Base-by-base conservation (phyloP, 1,284 basidiomycete species). In the Coniferiporia weirii region DNA sequence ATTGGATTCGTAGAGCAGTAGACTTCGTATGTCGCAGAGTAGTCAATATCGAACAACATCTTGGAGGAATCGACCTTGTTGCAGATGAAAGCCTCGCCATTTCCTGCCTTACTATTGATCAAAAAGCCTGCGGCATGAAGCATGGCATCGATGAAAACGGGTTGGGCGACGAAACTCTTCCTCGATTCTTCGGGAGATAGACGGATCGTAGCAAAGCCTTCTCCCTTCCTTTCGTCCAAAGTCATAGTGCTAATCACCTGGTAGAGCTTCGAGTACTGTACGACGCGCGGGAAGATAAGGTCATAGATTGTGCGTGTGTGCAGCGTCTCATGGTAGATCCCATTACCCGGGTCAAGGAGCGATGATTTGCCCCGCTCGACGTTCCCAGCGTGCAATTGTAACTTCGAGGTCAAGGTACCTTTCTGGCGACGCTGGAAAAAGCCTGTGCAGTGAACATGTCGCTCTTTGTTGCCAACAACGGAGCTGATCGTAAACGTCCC, bases 91-190 rank as follows among this genome's bases (percentile, higher is more conserved):
- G 77, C 82, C 52, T 86, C 79, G 38, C 79, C 72, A 20, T 72
- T 62, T 1, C 71, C 72, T 1, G 76, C 79, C 44, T 75, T 77
- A 67, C 82, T 69, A 68, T 89, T 90, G 32, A 81, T 76, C 46
- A 89, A 71, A 69, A 90, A 87, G 1, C 87, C 87, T 0, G 85
- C 81, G 35, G 80, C 75, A 61, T 90, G 87, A 35, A 89, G 73
- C 22, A 89, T 72, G 0, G 83, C 80, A 64, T 90, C 87, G 54
- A 81, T 72, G 69, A 87, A 86, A n/a, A 86, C 66, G 0, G 82
- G 79, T 59, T 83, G 77, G 3, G 75, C 71, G 3, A 75, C 71
- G 62, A 76, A 80, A 9, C 68, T 64, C 20, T 72, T 72, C 12
- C 65, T 61, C 40, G 72, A 65, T 36, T 73, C 65, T 27, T 68